Base-by-base conservation (phyloP, 2,329 filamentous ascomycete species). In the Zasmidium angulare region DNA sequence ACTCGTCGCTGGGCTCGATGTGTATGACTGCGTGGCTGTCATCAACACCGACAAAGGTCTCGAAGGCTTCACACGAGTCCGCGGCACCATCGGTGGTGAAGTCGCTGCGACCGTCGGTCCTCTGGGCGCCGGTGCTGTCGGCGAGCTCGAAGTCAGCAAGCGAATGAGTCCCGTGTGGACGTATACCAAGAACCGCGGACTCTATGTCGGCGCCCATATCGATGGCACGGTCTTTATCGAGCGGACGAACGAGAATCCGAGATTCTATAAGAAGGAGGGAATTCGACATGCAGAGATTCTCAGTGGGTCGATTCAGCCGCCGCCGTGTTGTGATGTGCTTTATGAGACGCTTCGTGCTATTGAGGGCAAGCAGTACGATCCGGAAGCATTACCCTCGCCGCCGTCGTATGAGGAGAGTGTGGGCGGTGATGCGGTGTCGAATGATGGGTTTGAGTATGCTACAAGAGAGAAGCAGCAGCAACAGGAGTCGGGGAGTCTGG, bases 1-100 rank as follows among this genome's bases (percentile, higher is more conserved):
- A 43, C 96, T 97, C 71, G 84, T 96, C 54, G 87, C 92, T 2
- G 93, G 92, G 1, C 89, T 96, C 48, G 93, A 97, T 71, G 91
- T 96, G 29, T 97, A 96, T 79, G 93, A 97, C 75, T 96, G 92
- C 70, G 89, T 97, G 14, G 84, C 96, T 11, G 89, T 97, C 36
- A 92, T 97, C 72, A 97, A 96, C 77, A 92, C 89, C 50, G 86
- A 89, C 50, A 84, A 90, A 56, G 91, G 91, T 4, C 79, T 97
- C 50, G 90, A 96, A 65, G 86, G 89, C 1, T 95, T 97, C 71
- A 91, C 89, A 31, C 87, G 86, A 55, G 79, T 93, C 2, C 85
- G 89, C 56, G 86, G 90, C 53, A 93, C 89, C 0, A 78, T 97
- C 1, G 92, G 92, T 10, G 87, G 88, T 49, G 91, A 96, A 72